Base-by-base conservation (phyloP, 192 early-diverging fungal species). In the Kappamyces sp. region DNA sequence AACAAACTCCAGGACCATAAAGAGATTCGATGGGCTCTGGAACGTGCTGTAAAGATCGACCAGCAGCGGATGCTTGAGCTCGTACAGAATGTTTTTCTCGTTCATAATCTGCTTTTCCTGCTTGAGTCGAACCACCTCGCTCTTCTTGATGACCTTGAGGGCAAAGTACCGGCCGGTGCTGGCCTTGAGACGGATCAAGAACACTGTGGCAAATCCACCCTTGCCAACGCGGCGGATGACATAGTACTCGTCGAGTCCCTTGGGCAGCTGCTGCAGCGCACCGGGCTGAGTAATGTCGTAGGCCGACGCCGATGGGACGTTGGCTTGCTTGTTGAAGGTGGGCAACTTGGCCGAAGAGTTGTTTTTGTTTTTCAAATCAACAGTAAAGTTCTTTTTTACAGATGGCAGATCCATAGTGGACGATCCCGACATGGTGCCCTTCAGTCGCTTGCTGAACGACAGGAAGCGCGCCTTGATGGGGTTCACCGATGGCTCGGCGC, bases 1-100 rank as follows among this genome's bases (percentile, higher is more conserved):
- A 40, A 80, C 74, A 61, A 73, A 82, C 58, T 82, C 78, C 64
- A 80, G 67, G 38, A 81, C 72, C 69, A 82, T 77, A 53, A 75
- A 82, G 32, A 82, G 61, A 62, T 77, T 64, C 6, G 65, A 64
- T 38, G 70, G 60, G 10, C 68, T 70, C 55, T 82, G 80, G 61
- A 82, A 82, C 34, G 80, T 75, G 38, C 67, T 64, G 60, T 70
- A 78, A 7, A 82, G 55, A 61, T 80, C 75, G 10, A 82, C 75
- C 31, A 82, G 66, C 42, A 80, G 73, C n/a, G 69, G 64, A 63
- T 75, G 75, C 13, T 60, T 70, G 62, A 78, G 64, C 36, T 52
- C 53, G 52, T 65, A 65, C 36, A 82, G 65, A 46, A 82, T 77
- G 58, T 75, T 73, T 60, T 80, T 80, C 58, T 82, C 80, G 63